phyloP scores from a whole-genome alignment of 495 filamentous ascomycete genomes.

The Hyaloscypha hepaticicola region DNA sequence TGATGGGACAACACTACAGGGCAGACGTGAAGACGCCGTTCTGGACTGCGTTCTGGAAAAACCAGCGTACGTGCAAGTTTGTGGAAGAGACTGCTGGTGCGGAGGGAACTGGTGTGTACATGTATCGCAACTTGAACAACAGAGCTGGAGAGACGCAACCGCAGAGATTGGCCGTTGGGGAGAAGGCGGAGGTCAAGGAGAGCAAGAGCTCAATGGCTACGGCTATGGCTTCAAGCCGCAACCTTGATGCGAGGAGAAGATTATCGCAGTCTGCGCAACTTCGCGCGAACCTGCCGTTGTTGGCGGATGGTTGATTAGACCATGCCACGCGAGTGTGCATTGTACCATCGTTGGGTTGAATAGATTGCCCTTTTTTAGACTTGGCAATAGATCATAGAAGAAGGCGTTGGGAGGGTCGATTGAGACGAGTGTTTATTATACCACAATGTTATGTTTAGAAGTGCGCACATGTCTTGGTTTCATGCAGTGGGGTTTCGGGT shows the following conservation, averaged over 20 bases:
- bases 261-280: slow-evolving; percentile 29
- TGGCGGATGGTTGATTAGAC: slow-evolving; percentile 19
- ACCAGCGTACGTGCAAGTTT: slow-evolving; percentile 52
- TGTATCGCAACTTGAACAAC: slow-evolving; percentile 48
- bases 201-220: slow-evolving; percentile 22
- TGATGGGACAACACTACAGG: slow-evolving; percentile 64
- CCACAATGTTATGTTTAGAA: neutral
- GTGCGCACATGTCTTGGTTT: neutral
- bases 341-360: neutral
- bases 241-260: slow-evolving; percentile 28
- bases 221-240: slow-evolving; percentile 26
- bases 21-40: slow-evolving; percentile 49
- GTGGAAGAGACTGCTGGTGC: slow-evolving; percentile 44
- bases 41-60: slow-evolving; percentile 46
- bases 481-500: neutral
- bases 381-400: neutral
- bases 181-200: slow-evolving; percentile 15
- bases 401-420: neutral
- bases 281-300: slow-evolving; percentile 26
- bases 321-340: neutral
- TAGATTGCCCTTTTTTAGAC: neutral
- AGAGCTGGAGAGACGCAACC: slow-evolving; percentile 20
- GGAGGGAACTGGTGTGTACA: slow-evolving; percentile 49
- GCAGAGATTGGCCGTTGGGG: slow-evolving; percentile 10
- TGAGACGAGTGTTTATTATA: neutral